Conservation (phyloP, 129 eudicot genomes). For the sunflower (Helianthus annuus) region DNA sequence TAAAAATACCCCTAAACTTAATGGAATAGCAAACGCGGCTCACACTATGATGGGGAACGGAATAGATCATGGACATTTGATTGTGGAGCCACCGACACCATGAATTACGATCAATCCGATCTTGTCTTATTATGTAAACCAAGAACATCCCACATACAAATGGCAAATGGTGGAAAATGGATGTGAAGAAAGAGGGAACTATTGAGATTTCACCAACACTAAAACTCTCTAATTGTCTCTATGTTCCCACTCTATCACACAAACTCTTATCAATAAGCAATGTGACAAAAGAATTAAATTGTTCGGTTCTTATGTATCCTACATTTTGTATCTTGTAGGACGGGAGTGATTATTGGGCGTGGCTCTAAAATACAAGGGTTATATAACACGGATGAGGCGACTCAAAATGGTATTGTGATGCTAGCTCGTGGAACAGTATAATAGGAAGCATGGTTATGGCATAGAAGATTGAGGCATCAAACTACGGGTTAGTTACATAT, state of each 20-base stretch:
- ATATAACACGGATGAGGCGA: not conserved
- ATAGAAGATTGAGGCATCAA: not conserved
- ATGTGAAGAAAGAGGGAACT: not conserved
- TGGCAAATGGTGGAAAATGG: not conserved
- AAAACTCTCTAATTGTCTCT: not conserved
- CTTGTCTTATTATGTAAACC: not conserved
- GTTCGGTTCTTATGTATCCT: not conserved
- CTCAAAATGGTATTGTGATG: not conserved
- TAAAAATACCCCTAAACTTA: too few relatives aligned
- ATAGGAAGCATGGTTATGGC: not conserved
- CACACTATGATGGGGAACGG: too few relatives aligned
- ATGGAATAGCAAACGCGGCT: too few relatives aligned
- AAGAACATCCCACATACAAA: not conserved
- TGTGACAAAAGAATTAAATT: not conserved
- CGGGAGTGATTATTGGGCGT: not conserved
- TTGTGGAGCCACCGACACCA: too few relatives aligned
- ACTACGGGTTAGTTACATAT: not conserved
- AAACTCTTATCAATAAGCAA: not conserved
- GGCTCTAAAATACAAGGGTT: not conserved
- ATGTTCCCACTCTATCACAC: too few relatives aligned
- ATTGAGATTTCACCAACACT: not conserved
- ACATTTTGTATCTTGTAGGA: not conserved
- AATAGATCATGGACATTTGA: too few relatives aligned
- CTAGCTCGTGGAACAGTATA: not conserved
- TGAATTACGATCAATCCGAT: too few relatives aligned